Conservation (phyloP, 345 rosid species). For the Salix udensis region DNA sequence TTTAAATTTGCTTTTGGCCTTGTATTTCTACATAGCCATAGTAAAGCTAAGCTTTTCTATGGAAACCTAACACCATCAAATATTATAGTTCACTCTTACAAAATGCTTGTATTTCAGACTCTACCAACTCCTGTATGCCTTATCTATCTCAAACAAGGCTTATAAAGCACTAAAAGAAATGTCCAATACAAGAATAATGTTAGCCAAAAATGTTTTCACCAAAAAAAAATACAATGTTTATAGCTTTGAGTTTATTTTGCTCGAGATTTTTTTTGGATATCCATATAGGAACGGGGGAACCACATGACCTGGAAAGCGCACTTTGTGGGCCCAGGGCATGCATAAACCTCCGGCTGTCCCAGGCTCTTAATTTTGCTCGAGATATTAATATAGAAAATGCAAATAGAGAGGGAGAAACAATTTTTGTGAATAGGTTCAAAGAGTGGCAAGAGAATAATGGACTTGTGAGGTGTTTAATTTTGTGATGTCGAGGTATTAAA, state of each 20-base stretch:
- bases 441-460: conserved; percentile 26
- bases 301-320: too few relatives aligned
- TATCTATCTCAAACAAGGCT: conserved; percentile 8
- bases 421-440: conserved; percentile 38
- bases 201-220: conserved; percentile 14
- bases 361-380: conserved; percentile 35
- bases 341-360: too few relatives aligned
- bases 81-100: conserved; percentile 28
- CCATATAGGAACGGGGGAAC: too few relatives aligned
- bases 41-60: conserved; percentile 34
- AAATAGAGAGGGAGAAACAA: conserved; percentile 33
- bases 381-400: conserved; percentile 40
- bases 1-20: conserved; percentile 39
- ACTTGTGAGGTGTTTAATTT: conserved; percentile 42
- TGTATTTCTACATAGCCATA: conserved; percentile 32
- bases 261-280: too few relatives aligned
- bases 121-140: conserved; percentile 28
- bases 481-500: conserved; percentile 22
- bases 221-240: conserved; percentile 38
- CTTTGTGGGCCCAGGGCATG: too few relatives aligned
- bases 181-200: background rate
- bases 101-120: conserved; percentile 37
- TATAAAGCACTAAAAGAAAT: conserved; percentile 35
- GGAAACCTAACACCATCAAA: conserved; percentile 41
- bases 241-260: conserved; percentile 39